Conservation (phyloP, 2,329 filamentous ascomycete genomes). For the Hymenoscyphus linearis region DNA sequence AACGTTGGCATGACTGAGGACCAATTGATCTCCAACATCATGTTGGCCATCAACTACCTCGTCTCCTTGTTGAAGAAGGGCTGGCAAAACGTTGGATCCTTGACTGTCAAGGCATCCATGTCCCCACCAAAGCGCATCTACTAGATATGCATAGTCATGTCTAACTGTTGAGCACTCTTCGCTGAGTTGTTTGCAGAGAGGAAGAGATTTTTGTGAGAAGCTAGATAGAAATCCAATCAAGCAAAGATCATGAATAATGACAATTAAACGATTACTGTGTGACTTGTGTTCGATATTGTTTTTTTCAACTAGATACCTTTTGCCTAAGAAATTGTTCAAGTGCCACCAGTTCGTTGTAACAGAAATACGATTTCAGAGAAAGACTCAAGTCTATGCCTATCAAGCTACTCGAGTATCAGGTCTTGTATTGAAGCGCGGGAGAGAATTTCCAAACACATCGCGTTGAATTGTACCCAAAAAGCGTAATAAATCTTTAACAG, state of each 20-base stretch:
- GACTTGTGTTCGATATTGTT: neutral
- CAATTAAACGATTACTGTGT: neutral
- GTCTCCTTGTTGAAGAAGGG: slow-evolving; percentile 99
- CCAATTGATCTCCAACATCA: slow-evolving; percentile 96
- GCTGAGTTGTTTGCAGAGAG: slow-evolving; percentile 24
- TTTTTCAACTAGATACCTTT: neutral
- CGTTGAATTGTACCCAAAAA: no score
- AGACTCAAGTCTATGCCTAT: no score
- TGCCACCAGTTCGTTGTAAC: neutral
- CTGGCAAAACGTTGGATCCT: slow-evolving; percentile 99
- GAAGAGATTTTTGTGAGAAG: slow-evolving; percentile 20
- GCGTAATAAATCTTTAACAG: no score
- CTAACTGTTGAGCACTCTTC: slow-evolving; percentile 25
- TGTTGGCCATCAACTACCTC: slow-evolving; percentile 99
- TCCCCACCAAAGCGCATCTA: slow-evolving; percentile 97
- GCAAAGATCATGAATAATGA: neutral
- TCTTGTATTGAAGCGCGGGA: no score
- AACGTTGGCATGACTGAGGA: slow-evolving; percentile 97
- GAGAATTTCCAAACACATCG: no score
- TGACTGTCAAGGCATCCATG: slow-evolving; percentile 99
- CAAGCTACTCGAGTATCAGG: no score
- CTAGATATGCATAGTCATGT: slow-evolving; percentile 46
- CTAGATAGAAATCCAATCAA: slow-evolving; percentile 20
- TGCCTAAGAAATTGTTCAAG: neutral
- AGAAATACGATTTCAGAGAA: neutral